phyloP scores from a whole-genome alignment of 179 eudicot genomes.

The Silene coronaria region DNA sequence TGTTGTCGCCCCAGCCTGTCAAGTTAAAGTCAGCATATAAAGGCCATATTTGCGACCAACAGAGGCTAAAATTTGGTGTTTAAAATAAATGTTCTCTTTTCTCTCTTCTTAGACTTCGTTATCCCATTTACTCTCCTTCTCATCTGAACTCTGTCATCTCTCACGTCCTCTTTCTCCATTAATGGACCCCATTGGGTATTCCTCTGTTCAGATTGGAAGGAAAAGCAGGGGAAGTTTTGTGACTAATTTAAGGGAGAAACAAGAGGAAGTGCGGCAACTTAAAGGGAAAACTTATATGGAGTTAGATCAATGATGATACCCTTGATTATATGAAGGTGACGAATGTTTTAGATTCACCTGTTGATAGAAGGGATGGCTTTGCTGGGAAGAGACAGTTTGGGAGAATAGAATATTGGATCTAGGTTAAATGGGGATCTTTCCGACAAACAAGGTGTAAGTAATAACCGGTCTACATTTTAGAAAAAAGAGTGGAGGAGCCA shows the following conservation, averaged over 20 bases:
- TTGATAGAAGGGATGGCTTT: no score
- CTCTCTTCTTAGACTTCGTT: background rate
- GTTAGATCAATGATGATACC: no score
- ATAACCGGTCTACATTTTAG: background rate
- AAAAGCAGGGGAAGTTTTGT: background rate
- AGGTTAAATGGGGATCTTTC: background rate
- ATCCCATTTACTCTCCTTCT: background rate
- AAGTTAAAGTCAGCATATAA: constrained; percentile 10
- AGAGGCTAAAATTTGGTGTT: background rate
- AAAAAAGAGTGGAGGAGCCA: background rate
- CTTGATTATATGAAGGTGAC: no score
- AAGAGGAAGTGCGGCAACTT: no score
- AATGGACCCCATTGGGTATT: background rate
- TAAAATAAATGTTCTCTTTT: background rate
- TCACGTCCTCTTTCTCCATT: background rate
- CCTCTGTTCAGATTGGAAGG: background rate
- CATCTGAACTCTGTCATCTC: background rate
- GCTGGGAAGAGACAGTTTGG: background rate
- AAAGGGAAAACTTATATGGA: no score
- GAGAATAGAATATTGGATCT: no score
- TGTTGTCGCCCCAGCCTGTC: constrained; percentile 86
- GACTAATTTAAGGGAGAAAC: background rate
- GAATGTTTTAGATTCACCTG: no score
- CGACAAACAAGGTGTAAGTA: background rate
- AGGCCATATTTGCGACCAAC: constrained; percentile 5